These are phyloP conservation scores for Talaromyces islandicus DNA, from an alignment of 2,329 filamentous ascomycete genomes.

Conservation along the genomic window DNA sequence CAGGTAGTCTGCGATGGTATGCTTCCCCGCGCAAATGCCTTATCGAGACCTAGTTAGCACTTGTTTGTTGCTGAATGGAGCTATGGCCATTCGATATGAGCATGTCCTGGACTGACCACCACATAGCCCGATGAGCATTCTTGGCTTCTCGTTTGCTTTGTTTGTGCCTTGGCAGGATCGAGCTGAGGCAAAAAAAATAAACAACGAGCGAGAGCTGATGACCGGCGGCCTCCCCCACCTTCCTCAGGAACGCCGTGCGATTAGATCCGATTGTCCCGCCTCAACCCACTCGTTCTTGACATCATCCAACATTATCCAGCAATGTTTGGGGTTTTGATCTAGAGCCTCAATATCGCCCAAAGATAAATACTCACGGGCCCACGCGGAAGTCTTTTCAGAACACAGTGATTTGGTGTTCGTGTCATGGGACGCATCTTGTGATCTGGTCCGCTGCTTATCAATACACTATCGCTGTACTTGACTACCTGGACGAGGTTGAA, in stretches of 20 bases:
- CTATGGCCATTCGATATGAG: background rate
- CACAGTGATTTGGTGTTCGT: background rate
- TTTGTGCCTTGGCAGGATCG: background rate
- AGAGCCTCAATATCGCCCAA: background rate
- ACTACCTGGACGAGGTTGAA: background rate
- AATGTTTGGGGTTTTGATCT: background rate
- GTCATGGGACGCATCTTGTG: background rate
- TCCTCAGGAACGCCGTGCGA: background rate
- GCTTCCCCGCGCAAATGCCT: constrained; percentile 93
- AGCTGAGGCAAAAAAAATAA: background rate
- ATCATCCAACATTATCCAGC: background rate
- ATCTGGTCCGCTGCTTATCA: background rate
- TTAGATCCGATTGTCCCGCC: background rate
- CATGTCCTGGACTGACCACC: constrained; percentile 35
- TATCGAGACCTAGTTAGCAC: constrained; percentile 15
- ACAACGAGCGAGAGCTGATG: background rate
- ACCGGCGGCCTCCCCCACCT: background rate
- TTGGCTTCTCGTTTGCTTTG: background rate
- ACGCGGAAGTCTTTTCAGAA: background rate
- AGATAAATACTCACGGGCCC: background rate
- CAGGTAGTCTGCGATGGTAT: constrained; percentile 81
- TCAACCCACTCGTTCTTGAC: background rate
- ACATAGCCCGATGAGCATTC: constrained; percentile 49
- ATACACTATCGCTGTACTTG: background rate
- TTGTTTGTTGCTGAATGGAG: background rate